Base-by-base conservation (phyloP, 371 early-diverging fungal genomes). In the Quaeritorhiza haematococci region DNA sequence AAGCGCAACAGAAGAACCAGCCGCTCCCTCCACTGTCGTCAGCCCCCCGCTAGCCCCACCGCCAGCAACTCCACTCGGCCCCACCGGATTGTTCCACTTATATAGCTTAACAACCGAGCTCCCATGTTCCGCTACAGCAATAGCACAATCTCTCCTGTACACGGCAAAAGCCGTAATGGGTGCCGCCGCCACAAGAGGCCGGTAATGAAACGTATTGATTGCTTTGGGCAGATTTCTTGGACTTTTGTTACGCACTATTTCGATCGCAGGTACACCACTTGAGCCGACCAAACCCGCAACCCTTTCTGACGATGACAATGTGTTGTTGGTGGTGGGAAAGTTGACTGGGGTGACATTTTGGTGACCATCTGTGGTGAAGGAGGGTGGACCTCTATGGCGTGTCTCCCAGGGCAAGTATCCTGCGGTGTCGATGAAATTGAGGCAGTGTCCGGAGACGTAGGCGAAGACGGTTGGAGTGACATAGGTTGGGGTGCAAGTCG, bases 161-260 rank as follows among this genome's bases (percentile, higher is more conserved):
- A 65, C 52, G 13, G 71, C 73, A 57, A 75, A 70, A n/a, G 74
- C 64, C 1, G 71, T 68, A 29, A 78, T 69, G 32, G 65, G 71
- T 13, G 66, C 10, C 1, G 64, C 65, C 0, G 69, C 69, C 4
- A 60, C 44, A 28, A 78, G 42, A 2, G 66, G 60, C 33, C 59
- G 63, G 28, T 58, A 24, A 19, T 52, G 45, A 26, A 43, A 4
- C 4, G 49, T 55, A 59, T 45, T 33, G 42, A 23, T 13, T 10
- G 29, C n/a, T n/a, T 41, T 53, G 33, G 3, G 8, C 2, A 34
- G 51, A 23, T 32, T 24, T 17, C 33, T 24, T 1, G 26, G 35
- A 35, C 26, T 32, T 23, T 33, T 26, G 15, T 30, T 15, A 35
- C 47, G 34, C n/a, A 5, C 26, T 33, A 26, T 27, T 54, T 45